Evolutionary conservation across 2,329 filamentous ascomycete species (phyloP).

Genomic region (Botrytis elliptica): DNA sequence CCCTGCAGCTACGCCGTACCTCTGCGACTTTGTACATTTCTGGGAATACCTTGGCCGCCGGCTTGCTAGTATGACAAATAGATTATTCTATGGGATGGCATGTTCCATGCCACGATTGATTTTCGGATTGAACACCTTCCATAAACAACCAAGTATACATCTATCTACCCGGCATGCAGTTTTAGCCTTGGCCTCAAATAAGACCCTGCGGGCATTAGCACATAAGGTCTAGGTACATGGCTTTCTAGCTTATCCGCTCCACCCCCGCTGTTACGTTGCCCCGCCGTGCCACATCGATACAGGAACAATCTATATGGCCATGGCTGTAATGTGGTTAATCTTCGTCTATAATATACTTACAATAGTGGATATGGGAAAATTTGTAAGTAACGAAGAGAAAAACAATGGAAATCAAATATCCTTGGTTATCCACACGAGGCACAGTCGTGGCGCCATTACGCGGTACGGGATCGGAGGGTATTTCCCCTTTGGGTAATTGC

Average conservation of each 20-base stretch:
- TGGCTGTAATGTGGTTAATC: background rate
- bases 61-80: slow-evolving; percentile 11
- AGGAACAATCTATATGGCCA: slow-evolving; percentile 1
- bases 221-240: background rate
- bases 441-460: slow-evolving; percentile 4
- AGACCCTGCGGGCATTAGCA: slow-evolving; percentile 8
- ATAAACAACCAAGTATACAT: slow-evolving; percentile 3
- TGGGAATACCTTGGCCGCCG: background rate
- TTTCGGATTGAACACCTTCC: background rate
- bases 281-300: slow-evolving; percentile 4
- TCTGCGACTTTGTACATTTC: background rate
- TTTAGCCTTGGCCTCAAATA: background rate
- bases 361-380: background rate
- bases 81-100: slow-evolving; percentile 10
- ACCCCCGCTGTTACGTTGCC: slow-evolving; percentile 12
- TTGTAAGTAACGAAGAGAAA: background rate
- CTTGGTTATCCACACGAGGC: background rate
- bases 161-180: background rate
- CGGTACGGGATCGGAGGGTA: slow-evolving; percentile 1
- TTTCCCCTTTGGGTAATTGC: background rate
- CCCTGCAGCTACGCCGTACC: background rate
- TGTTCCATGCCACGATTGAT: slow-evolving; percentile 1
- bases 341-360: background rate
- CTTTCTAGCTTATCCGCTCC: slow-evolving; percentile 1
- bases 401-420: background rate